Evolutionary conservation across 2,329 filamentous ascomycete genomes (phyloP), one percentile per base, ranked within the genome.

Genomic region (Zymoseptoria brevis): DNA sequence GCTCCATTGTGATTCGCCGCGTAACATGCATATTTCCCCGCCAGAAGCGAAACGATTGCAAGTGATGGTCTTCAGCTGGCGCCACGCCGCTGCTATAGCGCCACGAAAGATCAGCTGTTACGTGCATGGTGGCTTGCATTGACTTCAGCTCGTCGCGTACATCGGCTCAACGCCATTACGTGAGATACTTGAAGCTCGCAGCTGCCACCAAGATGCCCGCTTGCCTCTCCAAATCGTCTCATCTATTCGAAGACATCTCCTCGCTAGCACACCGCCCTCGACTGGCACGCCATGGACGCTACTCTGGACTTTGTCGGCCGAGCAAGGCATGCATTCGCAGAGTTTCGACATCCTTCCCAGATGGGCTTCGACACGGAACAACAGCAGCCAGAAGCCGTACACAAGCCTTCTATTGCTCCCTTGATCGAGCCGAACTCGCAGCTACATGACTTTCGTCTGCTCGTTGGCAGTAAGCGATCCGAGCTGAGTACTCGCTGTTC

Each of bases 401-500:
- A 57, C n/a, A 29, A 45, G 35, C 13, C 35, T 16, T 45, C 35
- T n/a, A 45, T 45, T 45, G 35, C 13, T 5, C 35, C 35, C 0
- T 26, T 29, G 8, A 60, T 35, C 55, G 50, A 3, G 50, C 53
- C 8, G 53, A 55, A 55, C 5, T 49, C 52, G 19, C 53, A 56
- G 11, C 45, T 63, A 5, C 41, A 60, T 3, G 55, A 65, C 22
- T 65, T 59, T 48, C 57, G 63, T n/a, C 57, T 65, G 5, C 55
- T 65, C 1, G 56, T 65, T 29, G 63, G 63, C 21, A 65, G 60
- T 64, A 56, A 49, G 62, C 60, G 8, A 29, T 54, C 52, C 45
- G 4, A 45, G 16, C 19, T 24, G 3, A 19, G 16, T 24, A 9
- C 21, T 29, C 2, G 8, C 26, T 29, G 8, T 5, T 49, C 9